Evolutionary conservation across 768 basidiomycete genomes (phyloP).

Genomic region (Psilocybe tampanensis): DNA sequence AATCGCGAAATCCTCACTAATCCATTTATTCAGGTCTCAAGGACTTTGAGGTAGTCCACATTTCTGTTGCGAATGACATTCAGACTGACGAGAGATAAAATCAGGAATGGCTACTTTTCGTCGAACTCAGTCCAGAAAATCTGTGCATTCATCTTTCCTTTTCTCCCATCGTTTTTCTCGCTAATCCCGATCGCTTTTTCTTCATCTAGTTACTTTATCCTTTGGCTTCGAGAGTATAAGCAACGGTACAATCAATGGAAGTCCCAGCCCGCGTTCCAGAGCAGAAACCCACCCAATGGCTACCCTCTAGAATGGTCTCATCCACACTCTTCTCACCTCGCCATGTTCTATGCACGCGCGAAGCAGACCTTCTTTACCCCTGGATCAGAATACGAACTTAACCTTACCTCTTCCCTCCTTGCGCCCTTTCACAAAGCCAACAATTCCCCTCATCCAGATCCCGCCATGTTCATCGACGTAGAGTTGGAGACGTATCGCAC

Average conservation of each 20-base stretch:
- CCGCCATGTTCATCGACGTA: conserved; percentile 61
- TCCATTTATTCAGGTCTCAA: conserved; percentile 51
- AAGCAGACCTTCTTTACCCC: conserved; percentile 83
- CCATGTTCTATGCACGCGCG: conserved; percentile 77
- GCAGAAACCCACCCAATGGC: conserved; percentile 28
- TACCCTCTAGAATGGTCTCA: conserved; percentile 38
- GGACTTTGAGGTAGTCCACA: conserved; percentile 57
- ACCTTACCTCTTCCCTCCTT: conserved; percentile 66
- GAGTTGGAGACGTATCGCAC: conserved; percentile 57
- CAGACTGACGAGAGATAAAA: conserved; percentile 8
- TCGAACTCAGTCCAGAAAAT: conserved; percentile 76
- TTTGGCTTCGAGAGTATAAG: conserved; percentile 81
- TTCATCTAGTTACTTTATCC: conserved; percentile 65
- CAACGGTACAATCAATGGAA: conserved; percentile 47
- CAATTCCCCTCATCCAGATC: conserved; percentile 60
- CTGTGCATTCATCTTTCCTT: conserved; percentile 43
- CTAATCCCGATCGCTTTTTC: conserved; percentile 13
- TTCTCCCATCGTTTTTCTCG: conserved; percentile 1
- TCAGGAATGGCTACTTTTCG: conserved; percentile 80
- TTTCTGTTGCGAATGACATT: background rate
- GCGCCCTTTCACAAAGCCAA: conserved; percentile 55
- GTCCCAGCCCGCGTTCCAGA: conserved; percentile 35
- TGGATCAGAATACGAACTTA: conserved; percentile 69
- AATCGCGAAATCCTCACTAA: background rate
- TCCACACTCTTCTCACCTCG: conserved; percentile 54